phyloP scores from a whole-genome alignment of 2,329 filamentous ascomycete species.

The Talaromyces verruculosus region DNA sequence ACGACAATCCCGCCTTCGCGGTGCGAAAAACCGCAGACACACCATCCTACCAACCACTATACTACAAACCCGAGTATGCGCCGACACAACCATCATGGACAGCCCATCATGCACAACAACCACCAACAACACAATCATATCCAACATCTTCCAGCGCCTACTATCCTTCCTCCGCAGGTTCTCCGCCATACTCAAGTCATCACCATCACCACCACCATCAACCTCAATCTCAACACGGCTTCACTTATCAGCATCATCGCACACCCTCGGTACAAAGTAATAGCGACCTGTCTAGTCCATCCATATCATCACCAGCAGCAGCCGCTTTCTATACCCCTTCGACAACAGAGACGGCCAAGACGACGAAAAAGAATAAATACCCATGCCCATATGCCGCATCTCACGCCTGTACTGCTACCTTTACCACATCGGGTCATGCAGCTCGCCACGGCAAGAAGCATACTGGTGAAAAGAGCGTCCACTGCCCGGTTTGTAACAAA shows the following conservation, averaged over 20 bases:
- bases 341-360: slow-evolving; percentile 29
- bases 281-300: slow-evolving; percentile 16
- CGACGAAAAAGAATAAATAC: slow-evolving; percentile 61
- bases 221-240: not conserved
- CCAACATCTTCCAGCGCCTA: slow-evolving; percentile 3
- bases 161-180: not conserved
- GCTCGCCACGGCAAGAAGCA: slow-evolving; percentile 69
- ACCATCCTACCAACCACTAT: slow-evolving; percentile 8
- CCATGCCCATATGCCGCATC: slow-evolving; percentile 63
- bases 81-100: slow-evolving; percentile 9
- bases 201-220: slow-evolving; percentile 1
- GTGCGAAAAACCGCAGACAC: slow-evolving; percentile 18
- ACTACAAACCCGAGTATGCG: slow-evolving; percentile 12
- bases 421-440: slow-evolving; percentile 66
- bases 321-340: slow-evolving; percentile 22
- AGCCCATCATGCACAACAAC: slow-evolving; percentile 2
- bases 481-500: slow-evolving; percentile 66
- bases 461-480: slow-evolving; percentile 67
- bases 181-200: slow-evolving; percentile 11
- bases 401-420: slow-evolving; percentile 60
- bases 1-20: slow-evolving; percentile 23
- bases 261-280: slow-evolving; percentile 21
- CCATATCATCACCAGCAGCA: slow-evolving; percentile 15
- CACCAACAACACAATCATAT: slow-evolving; percentile 1
- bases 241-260: slow-evolving; percentile 13